Conservation (phyloP, 768 basidiomycete genomes). For the Chalciporus chontae region DNA sequence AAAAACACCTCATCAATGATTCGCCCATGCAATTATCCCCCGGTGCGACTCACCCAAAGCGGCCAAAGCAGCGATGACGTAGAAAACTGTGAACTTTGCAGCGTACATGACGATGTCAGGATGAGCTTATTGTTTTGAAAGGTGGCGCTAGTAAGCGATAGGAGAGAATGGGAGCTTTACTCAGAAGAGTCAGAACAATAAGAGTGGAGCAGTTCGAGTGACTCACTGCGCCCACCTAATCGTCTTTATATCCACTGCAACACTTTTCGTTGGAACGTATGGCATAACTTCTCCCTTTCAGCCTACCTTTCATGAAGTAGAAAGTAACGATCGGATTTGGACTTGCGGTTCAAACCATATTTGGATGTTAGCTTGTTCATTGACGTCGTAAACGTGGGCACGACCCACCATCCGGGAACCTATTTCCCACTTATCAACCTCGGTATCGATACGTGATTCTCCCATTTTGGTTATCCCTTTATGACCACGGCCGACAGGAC, state of each 20-base stretch:
- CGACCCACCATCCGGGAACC: neutral
- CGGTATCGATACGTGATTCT: neutral
- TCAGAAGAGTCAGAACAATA: conserved; percentile 28
- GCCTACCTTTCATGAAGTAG: conserved; percentile 22
- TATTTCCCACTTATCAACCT: conserved; percentile 2
- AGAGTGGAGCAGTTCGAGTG: conserved; percentile 20
- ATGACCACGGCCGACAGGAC: conserved; percentile 2
- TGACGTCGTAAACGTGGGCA: neutral
- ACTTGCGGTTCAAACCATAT: conserved; percentile 24
- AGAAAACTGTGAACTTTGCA: conserved; percentile 26
- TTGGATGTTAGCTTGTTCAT: conserved; percentile 26
- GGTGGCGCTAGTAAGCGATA: neutral
- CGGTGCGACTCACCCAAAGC: conserved; percentile 20
- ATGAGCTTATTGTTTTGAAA: conserved; percentile 27
- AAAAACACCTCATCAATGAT: neutral
- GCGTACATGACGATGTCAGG: conserved; percentile 27
- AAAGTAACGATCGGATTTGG: conserved; percentile 21
- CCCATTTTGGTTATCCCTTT: conserved; percentile 22
- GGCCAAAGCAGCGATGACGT: conserved; percentile 26
- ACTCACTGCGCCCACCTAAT: conserved; percentile 4
- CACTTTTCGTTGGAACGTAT: neutral
- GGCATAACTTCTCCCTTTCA: conserved; percentile 18
- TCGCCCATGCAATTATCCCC: neutral
- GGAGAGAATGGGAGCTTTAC: conserved; percentile 3
- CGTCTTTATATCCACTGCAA: conserved; percentile 25